These are phyloP conservation scores for Coniosporium tulheliwenetii DNA, from an alignment of 2,329 filamentous ascomycete species.

Conservation along the genomic window DNA sequence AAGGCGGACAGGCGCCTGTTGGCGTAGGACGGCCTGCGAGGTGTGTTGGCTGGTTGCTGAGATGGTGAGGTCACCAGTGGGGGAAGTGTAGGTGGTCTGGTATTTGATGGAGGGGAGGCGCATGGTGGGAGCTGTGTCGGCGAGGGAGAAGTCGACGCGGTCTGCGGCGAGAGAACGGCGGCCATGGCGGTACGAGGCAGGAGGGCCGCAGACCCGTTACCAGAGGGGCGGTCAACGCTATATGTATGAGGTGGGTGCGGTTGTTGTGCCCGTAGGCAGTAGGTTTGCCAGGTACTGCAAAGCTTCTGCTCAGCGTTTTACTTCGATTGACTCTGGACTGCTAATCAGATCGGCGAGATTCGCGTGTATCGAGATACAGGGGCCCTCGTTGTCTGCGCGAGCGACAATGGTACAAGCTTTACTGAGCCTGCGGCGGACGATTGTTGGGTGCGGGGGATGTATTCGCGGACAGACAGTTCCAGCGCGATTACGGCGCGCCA, in stretches of 20 bases:
- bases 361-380: no score
- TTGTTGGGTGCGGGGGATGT: no score
- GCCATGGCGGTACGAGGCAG: conserved; percentile 12
- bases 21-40: conserved; percentile 60
- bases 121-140: conserved; percentile 7
- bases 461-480: no score
- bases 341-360: background rate
- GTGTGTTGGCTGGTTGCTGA: conserved; percentile 42
- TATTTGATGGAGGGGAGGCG: conserved; percentile 9
- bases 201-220: no score
- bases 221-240: background rate
- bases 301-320: background rate
- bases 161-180: conserved; percentile 19
- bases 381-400: no score
- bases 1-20: conserved; percentile 76
- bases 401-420: no score
- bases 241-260: background rate
- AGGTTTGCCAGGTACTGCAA: background rate
- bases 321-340: background rate
- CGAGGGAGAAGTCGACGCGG: conserved; percentile 12
- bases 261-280: background rate
- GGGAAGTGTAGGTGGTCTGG: conserved; percentile 26
- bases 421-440: no score
- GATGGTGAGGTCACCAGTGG: conserved; percentile 35
- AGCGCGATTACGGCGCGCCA: no score